Evolutionary conservation across 768 basidiomycete genomes (phyloP), one percentile per base, ranked within the genome.

Genomic region (Naganishia onofrii): DNA sequence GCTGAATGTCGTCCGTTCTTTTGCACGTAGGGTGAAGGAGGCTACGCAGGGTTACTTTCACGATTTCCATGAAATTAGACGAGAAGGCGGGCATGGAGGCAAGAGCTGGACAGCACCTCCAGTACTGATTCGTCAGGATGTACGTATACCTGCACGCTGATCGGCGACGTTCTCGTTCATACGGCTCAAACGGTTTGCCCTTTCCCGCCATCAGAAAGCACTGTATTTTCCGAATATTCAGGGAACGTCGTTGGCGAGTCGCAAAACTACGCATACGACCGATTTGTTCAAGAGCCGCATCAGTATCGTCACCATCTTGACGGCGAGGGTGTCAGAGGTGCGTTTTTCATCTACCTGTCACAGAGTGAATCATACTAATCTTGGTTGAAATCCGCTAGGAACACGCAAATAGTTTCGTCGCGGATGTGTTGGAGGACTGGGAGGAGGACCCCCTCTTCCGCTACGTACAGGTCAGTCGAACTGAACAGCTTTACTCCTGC

Each of bases 71-170:
- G 87, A 88, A 77, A 89, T 91, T 1, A 84, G 89, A 63, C 85
- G 85, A 52, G 66, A 67, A 53, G 70, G 70, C 13, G 74, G 72
- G 13, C 87, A 92, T 74, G 93, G 92, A 19, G 95, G 95, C 19
- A 98, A 98, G 83, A 89, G 90, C 10, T 98, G 92, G 93, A 86
- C 93, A 64, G 93, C 93, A 13, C 94, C 93, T 0, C 87, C 85
- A 26, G 89, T 90, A 26, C 84, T 97, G 74, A 93, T 98, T 72
- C 87, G 88, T 32, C 91, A 93, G 83, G 92, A 95, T 73, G 94
- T 94, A 77, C 74, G 90, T 53, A 56, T 3, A 26, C 6, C 48
- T 51, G 48, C 21, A 4, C n/a, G 31, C 48, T n/a, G n/a, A 51
- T 21, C 7, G 23, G 48, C n/a, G 12, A 23, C 42, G 21, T 51